These are phyloP conservation scores for Helicocarpus griseus DNA, from an alignment of 2,329 filamentous ascomycete genomes.

Conservation along the genomic window DNA sequence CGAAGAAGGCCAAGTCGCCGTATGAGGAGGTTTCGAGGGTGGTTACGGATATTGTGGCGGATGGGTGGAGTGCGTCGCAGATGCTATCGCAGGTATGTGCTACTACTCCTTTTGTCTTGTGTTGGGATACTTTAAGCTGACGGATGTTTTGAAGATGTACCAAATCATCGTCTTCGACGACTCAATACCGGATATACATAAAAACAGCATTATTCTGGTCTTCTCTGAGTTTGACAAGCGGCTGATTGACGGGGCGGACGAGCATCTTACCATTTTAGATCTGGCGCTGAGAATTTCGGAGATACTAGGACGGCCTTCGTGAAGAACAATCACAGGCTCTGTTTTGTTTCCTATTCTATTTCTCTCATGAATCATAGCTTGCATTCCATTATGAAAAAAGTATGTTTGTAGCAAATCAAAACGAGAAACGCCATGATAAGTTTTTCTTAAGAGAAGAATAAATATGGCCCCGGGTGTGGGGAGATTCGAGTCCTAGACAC, in stretches of 20 bases:
- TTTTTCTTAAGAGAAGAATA: too few relatives aligned
- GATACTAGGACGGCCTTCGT: constrained; percentile 43
- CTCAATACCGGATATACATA: constrained; percentile 69
- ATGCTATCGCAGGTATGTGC: constrained; percentile 63
- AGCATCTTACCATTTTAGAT: constrained; percentile 86
- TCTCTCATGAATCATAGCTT: too few relatives aligned
- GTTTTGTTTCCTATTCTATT: not conserved
- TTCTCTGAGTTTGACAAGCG: constrained; percentile 96
- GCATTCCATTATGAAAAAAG: too few relatives aligned
- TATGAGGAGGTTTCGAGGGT: constrained; percentile 69
- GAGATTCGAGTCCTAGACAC: too few relatives aligned
- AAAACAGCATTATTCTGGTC: constrained; percentile 77
- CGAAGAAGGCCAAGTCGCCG: constrained; percentile 51
- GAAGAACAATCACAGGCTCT: not conserved
- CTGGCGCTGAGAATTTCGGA: constrained; percentile 70
- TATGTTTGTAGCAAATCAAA: too few relatives aligned
- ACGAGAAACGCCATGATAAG: too few relatives aligned
- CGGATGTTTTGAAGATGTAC: constrained; percentile 52
- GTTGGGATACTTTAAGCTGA: constrained; percentile 4
- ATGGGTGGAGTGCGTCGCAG: constrained; percentile 93
- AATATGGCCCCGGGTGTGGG: too few relatives aligned
- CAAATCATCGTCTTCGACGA: constrained; percentile 77
- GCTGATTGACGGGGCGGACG: constrained; percentile 86
- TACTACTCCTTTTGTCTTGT: not conserved
- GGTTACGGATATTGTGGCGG: constrained; percentile 84